These are phyloP conservation scores for Glebionis coronaria DNA, from an alignment of 129 eudicot species.

Conservation along the genomic window DNA sequence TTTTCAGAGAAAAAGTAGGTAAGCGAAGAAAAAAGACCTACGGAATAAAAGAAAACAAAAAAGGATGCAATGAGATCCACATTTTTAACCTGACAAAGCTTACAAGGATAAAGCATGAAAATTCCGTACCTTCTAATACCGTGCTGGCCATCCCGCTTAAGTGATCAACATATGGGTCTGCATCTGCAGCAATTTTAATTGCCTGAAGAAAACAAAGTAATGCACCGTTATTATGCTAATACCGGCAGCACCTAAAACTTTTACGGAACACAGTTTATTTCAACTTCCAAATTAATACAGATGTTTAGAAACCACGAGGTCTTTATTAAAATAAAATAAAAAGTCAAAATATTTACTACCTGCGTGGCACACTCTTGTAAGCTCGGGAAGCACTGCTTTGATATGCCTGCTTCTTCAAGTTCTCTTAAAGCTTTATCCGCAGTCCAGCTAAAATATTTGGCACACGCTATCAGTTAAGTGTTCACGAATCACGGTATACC, in stretches of 20 bases:
- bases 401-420: slow-evolving; percentile 83
- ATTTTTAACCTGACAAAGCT: slow-evolving; percentile 1
- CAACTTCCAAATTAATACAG: too few species aligned
- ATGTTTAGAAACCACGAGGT: not conserved
- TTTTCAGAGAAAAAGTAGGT: slow-evolving; percentile 63
- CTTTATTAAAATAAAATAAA: not conserved
- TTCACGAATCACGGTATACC: slow-evolving; percentile 6
- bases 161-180: slow-evolving; percentile 52
- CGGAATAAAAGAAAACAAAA: slow-evolving; percentile 9
- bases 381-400: slow-evolving; percentile 70
- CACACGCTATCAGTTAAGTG: slow-evolving; percentile 15
- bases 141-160: slow-evolving; percentile 65
- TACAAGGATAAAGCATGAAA: slow-evolving; percentile 15
- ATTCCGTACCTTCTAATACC: slow-evolving; percentile 63
- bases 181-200: slow-evolving; percentile 74
- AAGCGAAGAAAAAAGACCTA: slow-evolving; percentile 76
- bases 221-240: not conserved
- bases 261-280: too few species aligned
- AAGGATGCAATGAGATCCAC: slow-evolving; percentile 14
- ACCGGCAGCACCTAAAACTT: not conserved
- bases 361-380: slow-evolving; percentile 76
- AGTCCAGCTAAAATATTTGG: slow-evolving; percentile 60
- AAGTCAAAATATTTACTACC: too few species aligned
- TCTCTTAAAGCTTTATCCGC: slow-evolving; percentile 81
- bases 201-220: slow-evolving; percentile 48